phyloP scores from a whole-genome alignment of 2,329 filamentous ascomycete species.

The Alternaria sp. region DNA sequence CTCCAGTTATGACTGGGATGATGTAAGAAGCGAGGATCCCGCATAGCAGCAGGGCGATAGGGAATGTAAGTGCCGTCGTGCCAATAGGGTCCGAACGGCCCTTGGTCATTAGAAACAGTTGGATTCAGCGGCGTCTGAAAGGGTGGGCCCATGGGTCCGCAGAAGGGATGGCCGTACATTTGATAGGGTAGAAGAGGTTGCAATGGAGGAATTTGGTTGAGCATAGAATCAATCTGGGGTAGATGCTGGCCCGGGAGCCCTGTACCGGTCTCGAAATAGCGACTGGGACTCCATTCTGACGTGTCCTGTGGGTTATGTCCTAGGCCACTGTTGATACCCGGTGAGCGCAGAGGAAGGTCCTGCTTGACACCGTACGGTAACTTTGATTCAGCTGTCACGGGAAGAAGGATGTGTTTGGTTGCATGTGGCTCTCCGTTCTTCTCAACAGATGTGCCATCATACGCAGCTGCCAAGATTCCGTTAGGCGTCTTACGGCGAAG shows the following conservation, averaged over 20 bases:
- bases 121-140: slow-evolving; percentile 49
- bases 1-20: slow-evolving; percentile 45
- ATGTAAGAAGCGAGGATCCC: slow-evolving; percentile 50
- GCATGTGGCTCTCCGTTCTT: slow-evolving; percentile 77
- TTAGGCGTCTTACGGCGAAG: slow-evolving; percentile 91
- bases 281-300: slow-evolving; percentile 47
- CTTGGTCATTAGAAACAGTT: slow-evolving; percentile 53
- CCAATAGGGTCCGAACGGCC: slow-evolving; percentile 54
- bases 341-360: slow-evolving; percentile 49
- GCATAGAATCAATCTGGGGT: slow-evolving; percentile 67
- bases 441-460: slow-evolving; percentile 83
- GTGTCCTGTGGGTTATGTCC: slow-evolving; percentile 32
- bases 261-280: slow-evolving; percentile 50
- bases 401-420: slow-evolving; percentile 83
- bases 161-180: slow-evolving; percentile 47
- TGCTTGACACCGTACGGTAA: slow-evolving; percentile 46
- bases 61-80: slow-evolving; percentile 53
- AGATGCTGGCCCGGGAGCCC: slow-evolving; percentile 53
- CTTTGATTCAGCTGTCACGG: slow-evolving; percentile 60
- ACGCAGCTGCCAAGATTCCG: slow-evolving; percentile 90
- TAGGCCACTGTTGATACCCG: slow-evolving; percentile 28
- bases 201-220: slow-evolving; percentile 68
- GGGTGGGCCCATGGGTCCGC: slow-evolving; percentile 43
- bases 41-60: slow-evolving; percentile 52
- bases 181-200: slow-evolving; percentile 64